Evolutionary conservation across 2,329 filamentous ascomycete species (phyloP), one percentile per base, ranked within the genome.

Genomic region (Cadophora sp.): DNA sequence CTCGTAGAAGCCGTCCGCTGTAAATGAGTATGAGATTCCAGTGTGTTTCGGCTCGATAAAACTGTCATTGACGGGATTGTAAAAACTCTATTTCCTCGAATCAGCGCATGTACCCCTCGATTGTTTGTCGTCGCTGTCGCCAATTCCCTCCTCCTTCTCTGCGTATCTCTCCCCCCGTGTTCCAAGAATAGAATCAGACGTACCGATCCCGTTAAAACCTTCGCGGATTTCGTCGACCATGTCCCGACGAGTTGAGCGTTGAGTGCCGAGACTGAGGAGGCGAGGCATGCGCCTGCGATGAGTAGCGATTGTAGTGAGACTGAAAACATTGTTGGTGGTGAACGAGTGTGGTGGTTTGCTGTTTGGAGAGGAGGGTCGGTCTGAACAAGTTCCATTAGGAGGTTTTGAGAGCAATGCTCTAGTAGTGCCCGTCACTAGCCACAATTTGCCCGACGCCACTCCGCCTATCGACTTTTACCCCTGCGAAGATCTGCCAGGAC

Each of bases 1-100:
- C 79, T 93, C 90, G 75, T 84, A 93, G 77, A 84, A 83, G 24
- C 90, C 90, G 75, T 91, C 87, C 48, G 79, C 81, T 4, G 88
- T 89, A 78, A 93, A 93, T 13, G 90, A 92, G 80, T 91, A 93
- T 18, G 90, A 91, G 70, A 91, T 90, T 27, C 90, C 90, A 0
- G 90, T 86, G 69, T 87, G 82, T 8, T 79, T 81, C 18, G 90
- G 90, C 78, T 93, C 90, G 71, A 87, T 85, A 68, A 93, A 82
- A 69, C 81, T 81, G 73, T 92, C 90, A 65, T 87, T 84, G 61
- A 87, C 80, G 4, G 89, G 87, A 78, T 92, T 85, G 74, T 91
- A 92, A 79, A 92, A 92, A 73, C 83, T 85, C 89, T 92, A 69
- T 61, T 64, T 27, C 55, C 39, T 20, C 39, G 36, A 48, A 41